phyloP scores from a whole-genome alignment of 441 rosid genomes.

The Corymbia calophylla region DNA sequence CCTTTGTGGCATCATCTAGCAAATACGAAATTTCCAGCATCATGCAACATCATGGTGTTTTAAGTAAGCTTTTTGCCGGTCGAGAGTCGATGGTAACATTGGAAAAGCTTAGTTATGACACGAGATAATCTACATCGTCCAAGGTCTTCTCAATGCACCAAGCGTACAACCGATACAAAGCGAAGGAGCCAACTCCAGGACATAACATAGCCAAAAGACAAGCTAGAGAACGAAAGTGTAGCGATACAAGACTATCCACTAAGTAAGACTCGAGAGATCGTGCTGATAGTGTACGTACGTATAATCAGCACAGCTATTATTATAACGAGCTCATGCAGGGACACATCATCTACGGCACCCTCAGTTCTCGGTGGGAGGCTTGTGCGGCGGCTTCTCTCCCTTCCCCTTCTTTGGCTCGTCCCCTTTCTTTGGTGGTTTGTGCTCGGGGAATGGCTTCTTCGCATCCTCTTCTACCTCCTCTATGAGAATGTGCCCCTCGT shows the following conservation, averaged over 20 bases:
- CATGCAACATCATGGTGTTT: neutral
- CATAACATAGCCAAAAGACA: neutral
- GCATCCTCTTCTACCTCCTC: neutral
- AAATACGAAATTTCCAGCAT: neutral
- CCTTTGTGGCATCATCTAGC: neutral
- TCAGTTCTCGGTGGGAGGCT: neutral
- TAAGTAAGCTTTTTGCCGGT: neutral
- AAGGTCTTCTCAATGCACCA: neutral
- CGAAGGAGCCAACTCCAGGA: neutral
- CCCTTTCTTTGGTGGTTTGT: neutral
- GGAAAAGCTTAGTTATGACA: neutral
- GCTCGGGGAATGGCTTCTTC: neutral
- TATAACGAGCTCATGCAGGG: neutral
- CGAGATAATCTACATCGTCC: neutral
- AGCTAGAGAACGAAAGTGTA: neutral
- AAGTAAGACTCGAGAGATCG: neutral
- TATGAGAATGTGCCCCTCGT: neutral
- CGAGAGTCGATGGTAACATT: neutral
- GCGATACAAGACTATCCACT: neutral
- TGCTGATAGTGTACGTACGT: neutral
- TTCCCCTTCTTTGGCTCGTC: neutral
- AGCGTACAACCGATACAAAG: neutral
- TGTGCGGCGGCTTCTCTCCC: neutral
- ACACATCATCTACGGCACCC: neutral
- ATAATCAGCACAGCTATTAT: neutral